Evolutionary conservation across 2,329 filamentous ascomycete species (phyloP), one percentile per base, ranked within the genome.

Genomic region (Didymella segeticola): DNA sequence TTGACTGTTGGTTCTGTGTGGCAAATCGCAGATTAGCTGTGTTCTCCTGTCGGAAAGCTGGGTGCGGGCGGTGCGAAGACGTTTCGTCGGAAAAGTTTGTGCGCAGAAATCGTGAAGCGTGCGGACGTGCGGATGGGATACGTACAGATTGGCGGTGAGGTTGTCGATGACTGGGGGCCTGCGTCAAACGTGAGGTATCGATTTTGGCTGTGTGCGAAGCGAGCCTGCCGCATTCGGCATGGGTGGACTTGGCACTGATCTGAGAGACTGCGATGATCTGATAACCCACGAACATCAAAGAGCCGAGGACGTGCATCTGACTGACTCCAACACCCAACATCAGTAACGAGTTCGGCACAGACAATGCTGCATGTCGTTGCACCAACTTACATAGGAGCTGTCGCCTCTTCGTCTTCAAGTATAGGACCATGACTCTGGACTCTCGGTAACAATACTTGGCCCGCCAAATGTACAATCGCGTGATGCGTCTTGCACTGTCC

Each of bases 141-240:
- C 71, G 67, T 71, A 74, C 72, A 70, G 63, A 57, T 66, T 68
- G 67, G 56, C 57, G 61, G 43, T 69, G 55, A 56, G 62, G 67
- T 63, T 65, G 64, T 68, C 67, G 64, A 62, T 69, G 69, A 67
- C 63, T 68, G 58, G 39, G 61, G 34, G 58, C 58, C 59, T 60
- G 56, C 62, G 61, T 57, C 67, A 63, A 60, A 62, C 62, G 55
- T 53, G 63, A 59, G 61, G 42, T 33, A 38, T 62, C 58, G 60
- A 68, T 62, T 62, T 63, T 63, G 57, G 60, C 47, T 53, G 56
- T 71, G 68, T 66, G 29, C 42, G 34, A 43, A 52, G 49, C 49
- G 49, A 62, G 55, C 38, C 66, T 68, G 56, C 60, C 62, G 64
- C 61, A 64, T 53, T 61, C 64, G 67, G 67, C 64, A 47, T 63